A percentile compares a stretch with the other conserved stretches of the same genome.
These are phyloP conservation scores for Teratosphaeria destructans DNA, from an alignment of 2,329 filamentous ascomycete genomes.

Conservation along the genomic window DNA sequence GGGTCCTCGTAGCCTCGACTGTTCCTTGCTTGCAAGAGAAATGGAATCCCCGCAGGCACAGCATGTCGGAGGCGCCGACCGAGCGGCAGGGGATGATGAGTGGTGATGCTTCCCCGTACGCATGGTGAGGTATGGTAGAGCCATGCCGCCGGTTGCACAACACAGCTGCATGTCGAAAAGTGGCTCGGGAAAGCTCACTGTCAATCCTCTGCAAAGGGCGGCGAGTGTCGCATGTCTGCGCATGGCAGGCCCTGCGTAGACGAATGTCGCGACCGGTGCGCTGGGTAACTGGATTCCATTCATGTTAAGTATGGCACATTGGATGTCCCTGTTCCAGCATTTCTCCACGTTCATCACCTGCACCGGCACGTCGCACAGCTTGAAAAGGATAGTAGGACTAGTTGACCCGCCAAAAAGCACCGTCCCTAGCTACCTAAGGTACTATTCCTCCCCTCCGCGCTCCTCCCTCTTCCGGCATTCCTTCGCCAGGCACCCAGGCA, in stretches of 20 bases:
- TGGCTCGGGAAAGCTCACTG: conserved; percentile 3
- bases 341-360: conserved; percentile 3
- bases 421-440: background rate
- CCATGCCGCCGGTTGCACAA: conserved; percentile 10
- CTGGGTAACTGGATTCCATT: background rate
- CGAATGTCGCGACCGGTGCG: conserved; percentile 8
- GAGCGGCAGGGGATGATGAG: background rate
- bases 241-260: conserved; percentile 8
- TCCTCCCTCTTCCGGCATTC: conserved; percentile 4
- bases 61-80: background rate
- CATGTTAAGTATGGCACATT: too few species aligned
- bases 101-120: background rate
- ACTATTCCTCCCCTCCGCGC: background rate
- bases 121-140: background rate
- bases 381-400: background rate
- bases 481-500: background rate
- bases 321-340: background rate
- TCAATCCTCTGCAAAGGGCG: background rate
- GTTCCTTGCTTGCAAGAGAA: background rate
- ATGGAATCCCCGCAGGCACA: background rate
- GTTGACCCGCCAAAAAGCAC: background rate
- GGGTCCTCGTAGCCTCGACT: too few species aligned
- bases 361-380: background rate
- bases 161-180: conserved; percentile 6
- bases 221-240: conserved; percentile 9